Evolutionary conservation across 352 stramenopile species (phyloP).

Genomic region (Achlya hypogyna): DNA sequence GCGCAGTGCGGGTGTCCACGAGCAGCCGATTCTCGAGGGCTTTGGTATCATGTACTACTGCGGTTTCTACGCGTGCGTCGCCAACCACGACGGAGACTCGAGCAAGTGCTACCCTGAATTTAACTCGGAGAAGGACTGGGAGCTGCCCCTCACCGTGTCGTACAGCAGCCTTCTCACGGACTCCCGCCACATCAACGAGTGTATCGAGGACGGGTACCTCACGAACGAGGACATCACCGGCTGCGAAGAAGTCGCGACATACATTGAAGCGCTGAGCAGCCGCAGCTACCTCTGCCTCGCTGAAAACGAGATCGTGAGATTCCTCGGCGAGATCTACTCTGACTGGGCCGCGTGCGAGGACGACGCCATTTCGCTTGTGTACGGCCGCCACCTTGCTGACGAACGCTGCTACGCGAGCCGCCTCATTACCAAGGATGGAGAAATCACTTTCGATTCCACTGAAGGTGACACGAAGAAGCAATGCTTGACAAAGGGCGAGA

Average conservation of each 20-base stretch:
- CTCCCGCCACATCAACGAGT: not conserved
- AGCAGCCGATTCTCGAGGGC: slow-evolving; percentile 18
- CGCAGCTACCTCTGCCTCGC: slow-evolving; percentile 19
- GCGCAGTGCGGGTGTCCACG: slow-evolving; percentile 10
- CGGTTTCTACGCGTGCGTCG: slow-evolving; percentile 15
- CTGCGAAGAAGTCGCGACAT: not conserved
- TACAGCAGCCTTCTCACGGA: not conserved
- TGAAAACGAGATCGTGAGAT: slow-evolving; percentile 11
- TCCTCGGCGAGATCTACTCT: not conserved
- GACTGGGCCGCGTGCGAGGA: not conserved
- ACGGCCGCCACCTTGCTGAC: slow-evolving; percentile 16
- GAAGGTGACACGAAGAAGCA: not conserved
- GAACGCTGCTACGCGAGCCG: not conserved
- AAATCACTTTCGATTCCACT: no score
- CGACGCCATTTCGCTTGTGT: slow-evolving; percentile 4
- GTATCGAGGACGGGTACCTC: slow-evolving; percentile 68
- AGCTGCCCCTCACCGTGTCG: not conserved
- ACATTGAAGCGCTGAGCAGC: not conserved
- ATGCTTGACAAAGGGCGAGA: not conserved
- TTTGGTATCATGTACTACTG: slow-evolving; percentile 21
- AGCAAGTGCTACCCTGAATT: slow-evolving; percentile 18
- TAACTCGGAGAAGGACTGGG: slow-evolving; percentile 10
- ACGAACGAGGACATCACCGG: slow-evolving; percentile 75
- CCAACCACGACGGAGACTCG: slow-evolving; percentile 17
- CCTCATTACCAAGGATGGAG: no score